Base-by-base conservation (phyloP, 768 basidiomycete genomes). In the Dictyophora rubrovolvata region DNA sequence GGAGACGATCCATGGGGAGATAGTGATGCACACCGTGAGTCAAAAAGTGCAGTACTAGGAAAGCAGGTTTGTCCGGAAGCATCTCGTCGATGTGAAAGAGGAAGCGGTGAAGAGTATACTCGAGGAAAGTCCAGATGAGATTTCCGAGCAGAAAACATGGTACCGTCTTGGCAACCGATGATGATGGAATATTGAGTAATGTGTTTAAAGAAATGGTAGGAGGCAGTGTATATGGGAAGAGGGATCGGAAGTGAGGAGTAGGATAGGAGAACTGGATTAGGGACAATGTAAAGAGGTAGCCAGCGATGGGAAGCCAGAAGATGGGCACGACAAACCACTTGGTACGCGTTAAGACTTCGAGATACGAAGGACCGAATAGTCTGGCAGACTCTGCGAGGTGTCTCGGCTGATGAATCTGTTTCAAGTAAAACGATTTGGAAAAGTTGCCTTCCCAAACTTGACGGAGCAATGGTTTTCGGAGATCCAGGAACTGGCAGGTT, bases 21-120 rank as follows among this genome's bases (percentile, higher is more conserved):
- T 94, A 99, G 71, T 99, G 96, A 69, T 99, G 96, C 36, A 99
- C 84, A 16, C 96, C 96, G 67, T 98, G 96, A 69, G 91, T 76
- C 66, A 90, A 69, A 74, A 99, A 99, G 69, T 99, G 96, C 22
- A 97, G 69, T 48, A 84, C 83, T 67, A 98, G 77, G 72, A 87
- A 89, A 54, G 74, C 72, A 5, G 87, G 86, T 59, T 74, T 77
- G 71, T 99, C 96, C 1, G 96, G 96, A 20, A 99, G 80, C 66
- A 78, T 71, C 9, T 83, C 77, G 68, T 99, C 96, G 65, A 99
- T 74, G 71, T 99, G 96, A 83, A 99, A 99, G 53, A 99, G 74
- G 82, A 97, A 97, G 47, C 96, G 86, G 72, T 99, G 96, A 66
- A 99, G 74, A 12, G 77, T 74, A 69, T 98, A 99, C 72, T 98